phyloP scores from a whole-genome alignment of 2,329 filamentous ascomycete genomes.

The Apiospora pterosperma region DNA sequence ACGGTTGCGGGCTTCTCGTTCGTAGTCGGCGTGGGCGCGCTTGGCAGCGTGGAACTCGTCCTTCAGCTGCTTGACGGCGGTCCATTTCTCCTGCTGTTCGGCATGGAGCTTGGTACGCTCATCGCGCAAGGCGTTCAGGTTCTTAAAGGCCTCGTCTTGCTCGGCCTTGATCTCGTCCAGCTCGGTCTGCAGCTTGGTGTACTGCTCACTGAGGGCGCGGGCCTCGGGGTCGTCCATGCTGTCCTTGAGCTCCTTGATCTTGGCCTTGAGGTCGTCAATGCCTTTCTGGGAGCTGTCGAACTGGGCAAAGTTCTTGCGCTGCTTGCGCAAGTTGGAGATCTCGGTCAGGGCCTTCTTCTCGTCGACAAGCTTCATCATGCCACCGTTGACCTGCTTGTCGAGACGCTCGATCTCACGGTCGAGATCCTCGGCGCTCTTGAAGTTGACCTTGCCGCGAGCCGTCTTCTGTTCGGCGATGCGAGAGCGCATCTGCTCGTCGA shows the following conservation, averaged over 20 bases:
- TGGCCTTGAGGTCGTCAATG: slow-evolving; percentile 82
- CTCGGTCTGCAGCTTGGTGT: slow-evolving; percentile 81
- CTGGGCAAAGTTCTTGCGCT: slow-evolving; percentile 84
- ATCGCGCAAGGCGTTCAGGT: slow-evolving; percentile 77
- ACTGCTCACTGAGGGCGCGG: slow-evolving; percentile 83
- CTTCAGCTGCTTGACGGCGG: slow-evolving; percentile 80
- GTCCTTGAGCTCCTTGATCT: slow-evolving; percentile 88
- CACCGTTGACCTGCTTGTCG: slow-evolving; percentile 81
- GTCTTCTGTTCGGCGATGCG: slow-evolving; percentile 84
- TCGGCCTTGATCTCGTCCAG: slow-evolving; percentile 87
- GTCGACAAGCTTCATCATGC: slow-evolving; percentile 92
- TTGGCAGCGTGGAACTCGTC: slow-evolving; percentile 81
- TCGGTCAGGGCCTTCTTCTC: slow-evolving; percentile 91
- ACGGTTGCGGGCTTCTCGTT: slow-evolving; percentile 76
- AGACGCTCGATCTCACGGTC: slow-evolving; percentile 78
- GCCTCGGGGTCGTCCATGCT: slow-evolving; percentile 86
- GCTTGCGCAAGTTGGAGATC: slow-evolving; percentile 78
- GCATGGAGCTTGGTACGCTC: slow-evolving; percentile 80
- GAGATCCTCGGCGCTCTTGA: slow-evolving; percentile 85
- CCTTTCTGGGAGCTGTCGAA: slow-evolving; percentile 84
- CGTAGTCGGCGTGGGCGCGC: slow-evolving; percentile 79
- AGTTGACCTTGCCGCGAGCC: slow-evolving; percentile 74
- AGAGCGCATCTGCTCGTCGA: slow-evolving; percentile 85
- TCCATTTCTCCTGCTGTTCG: slow-evolving; percentile 83
- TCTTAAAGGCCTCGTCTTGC: slow-evolving; percentile 88